phyloP scores from a whole-genome alignment of 306 rosid species.

The Styphnolobium japonicum region DNA sequence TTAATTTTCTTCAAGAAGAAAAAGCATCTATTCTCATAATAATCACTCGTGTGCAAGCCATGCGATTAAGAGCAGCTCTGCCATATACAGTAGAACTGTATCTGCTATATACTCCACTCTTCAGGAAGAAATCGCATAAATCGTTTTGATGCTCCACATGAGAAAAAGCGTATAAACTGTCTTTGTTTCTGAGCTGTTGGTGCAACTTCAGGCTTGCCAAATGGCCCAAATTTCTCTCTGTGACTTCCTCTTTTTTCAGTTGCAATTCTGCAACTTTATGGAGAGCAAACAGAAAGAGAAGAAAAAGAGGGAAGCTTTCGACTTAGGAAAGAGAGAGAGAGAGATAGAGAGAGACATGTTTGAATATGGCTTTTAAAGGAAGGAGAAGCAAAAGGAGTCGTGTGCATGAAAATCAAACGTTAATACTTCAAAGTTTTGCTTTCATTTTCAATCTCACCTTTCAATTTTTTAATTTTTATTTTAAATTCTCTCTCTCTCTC shows the following conservation, averaged over 20 bases:
- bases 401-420: conserved; percentile 36
- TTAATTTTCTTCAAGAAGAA: conserved; percentile 12
- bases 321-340: not conserved
- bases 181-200: not conserved
- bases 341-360: conserved; percentile 7
- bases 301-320: conserved; percentile 22
- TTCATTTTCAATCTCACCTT: not conserved
- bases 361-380: conserved; percentile 28
- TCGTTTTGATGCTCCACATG: conserved; percentile 28
- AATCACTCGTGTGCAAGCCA: conserved; percentile 33
- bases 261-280: conserved; percentile 32
- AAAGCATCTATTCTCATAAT: conserved; percentile 26
- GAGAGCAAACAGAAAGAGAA: conserved; percentile 31
- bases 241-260: no score
- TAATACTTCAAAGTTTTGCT: conserved; percentile 27
- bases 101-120: no score
- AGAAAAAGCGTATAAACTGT: not conserved
- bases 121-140: conserved; percentile 16
- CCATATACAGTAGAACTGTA: not conserved
- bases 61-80: conserved; percentile 30
- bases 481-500: not conserved
- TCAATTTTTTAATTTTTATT: not conserved
- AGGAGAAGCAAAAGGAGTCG: conserved; percentile 23
- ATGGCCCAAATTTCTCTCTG: no score
- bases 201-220: no score